These are phyloP conservation scores for Diutina mesorugosa DNA, from an alignment of 1,139 yeast species.

Conservation along the genomic window DNA sequence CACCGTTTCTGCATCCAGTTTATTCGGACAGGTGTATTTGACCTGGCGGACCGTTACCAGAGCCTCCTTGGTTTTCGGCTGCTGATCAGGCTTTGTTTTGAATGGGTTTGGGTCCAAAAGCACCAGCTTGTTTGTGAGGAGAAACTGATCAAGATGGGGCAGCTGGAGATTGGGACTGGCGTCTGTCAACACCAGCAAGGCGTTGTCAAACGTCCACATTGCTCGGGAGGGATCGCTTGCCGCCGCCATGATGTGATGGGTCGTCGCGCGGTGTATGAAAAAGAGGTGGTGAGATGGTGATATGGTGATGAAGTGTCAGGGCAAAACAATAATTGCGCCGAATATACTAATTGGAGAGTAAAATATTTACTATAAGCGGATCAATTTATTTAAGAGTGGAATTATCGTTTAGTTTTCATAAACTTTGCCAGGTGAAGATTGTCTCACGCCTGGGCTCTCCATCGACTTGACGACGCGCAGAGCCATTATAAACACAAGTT, in stretches of 20 bases:
- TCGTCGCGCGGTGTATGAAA: background rate
- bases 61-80: background rate
- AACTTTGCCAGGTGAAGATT: too few relatives aligned
- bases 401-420: too few relatives aligned
- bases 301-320: background rate
- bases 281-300: background rate
- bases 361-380: too few relatives aligned
- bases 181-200: slow-evolving; percentile 5
- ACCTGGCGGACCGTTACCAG: slow-evolving; percentile 16
- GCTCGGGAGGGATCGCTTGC: background rate
- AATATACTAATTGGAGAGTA: too few relatives aligned
- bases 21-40: slow-evolving; percentile 19
- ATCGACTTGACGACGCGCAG: too few relatives aligned
- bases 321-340: background rate
- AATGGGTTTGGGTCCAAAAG: slow-evolving; percentile 25
- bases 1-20: slow-evolving; percentile 26
- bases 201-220: slow-evolving; percentile 9
- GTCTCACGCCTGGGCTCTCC: too few relatives aligned
- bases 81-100: background rate
- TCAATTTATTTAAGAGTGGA: too few relatives aligned
- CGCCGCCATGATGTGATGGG: background rate
- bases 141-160: slow-evolving; percentile 33
- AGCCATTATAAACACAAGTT: too few relatives aligned
- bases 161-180: slow-evolving; percentile 10
- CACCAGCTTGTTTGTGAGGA: slow-evolving; percentile 19